Base-by-base conservation (phyloP, 2,329 filamentous ascomycete genomes). In the Peltaster fructicola region DNA sequence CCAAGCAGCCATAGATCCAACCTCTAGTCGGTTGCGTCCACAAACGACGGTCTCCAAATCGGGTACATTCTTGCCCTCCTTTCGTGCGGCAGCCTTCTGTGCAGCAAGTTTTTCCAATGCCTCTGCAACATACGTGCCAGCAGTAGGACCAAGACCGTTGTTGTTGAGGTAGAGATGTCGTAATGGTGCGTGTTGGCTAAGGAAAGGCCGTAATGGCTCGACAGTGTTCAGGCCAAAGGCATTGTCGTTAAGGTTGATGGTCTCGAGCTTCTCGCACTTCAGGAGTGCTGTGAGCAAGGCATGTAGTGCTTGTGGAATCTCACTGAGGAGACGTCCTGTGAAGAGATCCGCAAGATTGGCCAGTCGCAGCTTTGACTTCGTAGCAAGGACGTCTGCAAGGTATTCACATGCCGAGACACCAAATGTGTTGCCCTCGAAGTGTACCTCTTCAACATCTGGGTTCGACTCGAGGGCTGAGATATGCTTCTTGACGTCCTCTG, bases 291-390 rank as follows among this genome's bases (percentile, higher is more conserved):
- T 82, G 26, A 98, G 72, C 23, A 98, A 72, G 30, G 69, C 73
- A 22, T 77, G 78, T 27, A 98, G 69, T 6, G 88, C 85, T 36
- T 76, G 74, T 23, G 88, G 88, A 35, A 98, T 98, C 52, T 98
- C 88, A 52, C 73, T 77, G 34, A 95, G 71, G 22, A 95, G 69
- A 38, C 88, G 80, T 15, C 79, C 80, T 30, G 88, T 98, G 61
- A 95, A 98, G 60, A 98, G 92, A 52, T 98, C 88, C 51, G 84
- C 84, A 29, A 98, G 64, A 56, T 93, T 91, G 46, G 79, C 84
- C 45, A 73, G 61, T 70, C 73, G 41, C 16, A 48, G 31, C 12
- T 63, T 74, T 57, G 80, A 80, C 59, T 95, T 91, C 28, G 76
- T 78, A 33, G 73, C 67, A 29, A 98, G 61, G 25, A 90, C 73